Conservation (phyloP, 2,329 filamentous ascomycete genomes). For the Exophiala oligosperma region DNA sequence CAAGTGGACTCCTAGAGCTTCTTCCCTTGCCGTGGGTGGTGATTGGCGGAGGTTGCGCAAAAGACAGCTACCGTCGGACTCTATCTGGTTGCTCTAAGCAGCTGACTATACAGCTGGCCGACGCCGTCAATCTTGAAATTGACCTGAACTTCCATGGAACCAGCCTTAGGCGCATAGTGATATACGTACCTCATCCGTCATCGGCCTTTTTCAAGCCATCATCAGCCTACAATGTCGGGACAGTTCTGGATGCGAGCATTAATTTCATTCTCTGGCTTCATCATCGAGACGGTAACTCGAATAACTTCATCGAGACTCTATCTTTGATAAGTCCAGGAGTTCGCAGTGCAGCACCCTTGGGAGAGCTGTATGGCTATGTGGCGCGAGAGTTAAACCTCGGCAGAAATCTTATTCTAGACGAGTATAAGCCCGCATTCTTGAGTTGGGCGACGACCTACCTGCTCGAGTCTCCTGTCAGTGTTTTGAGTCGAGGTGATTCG, state of each 20-base stretch:
- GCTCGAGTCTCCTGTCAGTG: not conserved
- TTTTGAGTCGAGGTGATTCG: not conserved
- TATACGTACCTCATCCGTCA: constrained; percentile 1
- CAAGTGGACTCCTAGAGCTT: not conserved
- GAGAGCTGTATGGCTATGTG: not conserved
- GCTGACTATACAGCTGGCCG: not conserved
- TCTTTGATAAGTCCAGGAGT: not conserved
- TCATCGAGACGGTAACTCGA: not conserved
- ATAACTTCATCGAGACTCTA: not conserved
- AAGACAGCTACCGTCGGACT: not conserved
- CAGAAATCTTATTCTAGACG: not conserved
- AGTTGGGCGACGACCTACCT: not conserved
- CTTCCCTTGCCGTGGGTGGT: not conserved
- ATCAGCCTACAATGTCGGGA: not conserved
- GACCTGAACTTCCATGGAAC: not conserved
- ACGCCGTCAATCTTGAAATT: not conserved
- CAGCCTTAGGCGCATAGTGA: not conserved
- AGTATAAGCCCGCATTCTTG: not conserved
- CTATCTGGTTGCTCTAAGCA: not conserved
- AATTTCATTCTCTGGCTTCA: not conserved
- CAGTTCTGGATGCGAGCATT: not conserved
- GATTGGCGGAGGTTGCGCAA: not conserved
- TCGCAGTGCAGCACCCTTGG: not conserved
- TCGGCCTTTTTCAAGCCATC: not conserved
- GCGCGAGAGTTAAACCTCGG: not conserved